phyloP scores from a whole-genome alignment of 768 basidiomycete species.

The Suillus variegatus region DNA sequence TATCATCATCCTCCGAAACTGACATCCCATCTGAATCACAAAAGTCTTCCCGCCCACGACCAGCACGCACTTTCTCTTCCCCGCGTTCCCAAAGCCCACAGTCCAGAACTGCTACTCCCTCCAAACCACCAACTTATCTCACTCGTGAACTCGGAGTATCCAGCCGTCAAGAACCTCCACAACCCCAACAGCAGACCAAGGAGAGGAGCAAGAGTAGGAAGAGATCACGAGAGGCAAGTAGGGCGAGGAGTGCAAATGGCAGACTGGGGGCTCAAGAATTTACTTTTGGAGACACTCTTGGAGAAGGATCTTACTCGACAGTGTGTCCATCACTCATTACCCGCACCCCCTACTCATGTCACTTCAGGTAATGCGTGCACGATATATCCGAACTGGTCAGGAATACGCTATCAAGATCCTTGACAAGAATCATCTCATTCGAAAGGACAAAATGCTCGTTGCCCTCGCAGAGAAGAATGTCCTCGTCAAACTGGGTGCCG shows the following conservation, averaged over 20 bases:
- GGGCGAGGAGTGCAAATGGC: slow-evolving; percentile 48
- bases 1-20: slow-evolving; percentile 65
- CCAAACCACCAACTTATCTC: slow-evolving; percentile 56
- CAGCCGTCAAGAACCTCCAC: slow-evolving; percentile 12
- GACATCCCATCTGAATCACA: slow-evolving; percentile 41
- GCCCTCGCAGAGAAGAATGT: slow-evolving; percentile 83
- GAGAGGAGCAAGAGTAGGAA: slow-evolving; percentile 42
- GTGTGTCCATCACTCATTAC: slow-evolving; percentile 42
- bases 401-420: slow-evolving; percentile 79
- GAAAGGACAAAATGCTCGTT: slow-evolving; percentile 75
- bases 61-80: slow-evolving; percentile 62
- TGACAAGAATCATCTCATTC: slow-evolving; percentile 80
- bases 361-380: slow-evolving; percentile 58
- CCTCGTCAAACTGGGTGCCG: slow-evolving; percentile 59
- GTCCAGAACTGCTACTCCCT: slow-evolving; percentile 36
- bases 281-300: slow-evolving; percentile 70
- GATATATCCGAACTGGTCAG: slow-evolving; percentile 54
- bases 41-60: slow-evolving; percentile 50
- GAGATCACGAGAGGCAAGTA: slow-evolving; percentile 34
- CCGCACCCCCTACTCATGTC: slow-evolving; percentile 13
- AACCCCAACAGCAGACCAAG: slow-evolving; percentile 20
- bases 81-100: slow-evolving; percentile 59
- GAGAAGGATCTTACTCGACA: slow-evolving; percentile 82
- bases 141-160: slow-evolving; percentile 55
- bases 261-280: slow-evolving; percentile 61